Base-by-base conservation (phyloP, 495 filamentous ascomycete species). In the Antarctomyces pellizariae region DNA sequence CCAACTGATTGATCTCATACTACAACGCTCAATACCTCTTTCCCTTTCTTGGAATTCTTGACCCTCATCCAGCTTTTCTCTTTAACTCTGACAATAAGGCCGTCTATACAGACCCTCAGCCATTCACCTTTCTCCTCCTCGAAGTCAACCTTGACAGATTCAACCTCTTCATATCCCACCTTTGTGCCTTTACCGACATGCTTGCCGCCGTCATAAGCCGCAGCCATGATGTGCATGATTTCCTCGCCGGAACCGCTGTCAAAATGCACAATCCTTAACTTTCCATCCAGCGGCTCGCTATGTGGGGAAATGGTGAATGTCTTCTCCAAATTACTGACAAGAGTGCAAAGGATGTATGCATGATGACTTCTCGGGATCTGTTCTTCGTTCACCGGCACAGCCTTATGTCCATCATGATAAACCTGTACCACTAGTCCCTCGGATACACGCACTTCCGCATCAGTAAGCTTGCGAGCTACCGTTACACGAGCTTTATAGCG, bases 101-200 rank as follows among this genome's bases (percentile, higher is more conserved):
- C 84, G 50, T 95, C 84, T 13, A 95, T 53, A 41, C 83, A 95
- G 2, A 89, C 62, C 33, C 78, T 64, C 31, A 82, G 52, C 80
- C 79, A 92, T 25, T 74, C 64, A 17, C 43, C 54, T 23, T 67
- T 54, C 8, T 41, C 32, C 37, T 83, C 71, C 5, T 56, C 31
- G 19, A 89, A 67, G 18, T 67, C 55, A 16, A 91, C 63, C 23
- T 53, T 55, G 13, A 83, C 23, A 13, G 60, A 57, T 2, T 69
- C 61, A 21, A 79, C 48, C 13, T 58, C 51, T 11, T 65, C 57
- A 44, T 92, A 92, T 0, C 57, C 55, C 6, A 47, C 43, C 5
- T 35, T 45, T n/a, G n/a, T n/a, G 0, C 26, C 36, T 16, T 36
- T 34, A 0, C 56, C 45, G 1, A 77, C 56, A 51, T 95, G 83